Evolutionary conservation across 768 basidiomycete species (phyloP).

Genomic region (Mycena chlorophos): DNA sequence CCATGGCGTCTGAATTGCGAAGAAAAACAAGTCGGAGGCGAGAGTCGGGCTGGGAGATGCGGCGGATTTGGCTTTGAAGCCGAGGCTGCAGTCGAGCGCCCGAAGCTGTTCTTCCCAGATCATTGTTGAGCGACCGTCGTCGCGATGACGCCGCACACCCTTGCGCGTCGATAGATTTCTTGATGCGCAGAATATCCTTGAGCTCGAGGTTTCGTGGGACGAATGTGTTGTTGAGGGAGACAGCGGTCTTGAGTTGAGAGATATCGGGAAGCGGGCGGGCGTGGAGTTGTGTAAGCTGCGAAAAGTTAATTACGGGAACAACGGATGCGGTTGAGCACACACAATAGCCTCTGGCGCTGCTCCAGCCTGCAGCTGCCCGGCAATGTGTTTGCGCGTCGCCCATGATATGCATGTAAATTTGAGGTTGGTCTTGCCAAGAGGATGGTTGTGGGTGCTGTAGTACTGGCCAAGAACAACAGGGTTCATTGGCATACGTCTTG

Average conservation of each 20-base stretch:
- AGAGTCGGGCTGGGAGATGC: background rate
- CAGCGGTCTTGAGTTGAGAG: background rate
- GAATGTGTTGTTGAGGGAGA: background rate
- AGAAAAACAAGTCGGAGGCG: background rate
- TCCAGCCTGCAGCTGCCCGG: background rate
- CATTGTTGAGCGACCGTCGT: background rate
- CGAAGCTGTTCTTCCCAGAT: background rate
- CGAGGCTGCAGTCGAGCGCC: background rate
- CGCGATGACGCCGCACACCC: background rate
- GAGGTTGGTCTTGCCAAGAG: background rate
- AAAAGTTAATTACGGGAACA: background rate
- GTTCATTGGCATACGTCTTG: background rate
- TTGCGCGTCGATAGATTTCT: background rate
- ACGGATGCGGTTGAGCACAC: background rate
- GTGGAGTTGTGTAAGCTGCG: background rate
- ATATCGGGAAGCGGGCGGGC: background rate
- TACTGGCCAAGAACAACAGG: background rate
- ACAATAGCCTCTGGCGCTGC: background rate
- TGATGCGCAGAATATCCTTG: background rate
- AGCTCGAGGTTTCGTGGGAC: background rate
- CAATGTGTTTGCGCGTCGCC: background rate
- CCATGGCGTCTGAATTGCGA: background rate
- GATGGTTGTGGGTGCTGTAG: background rate
- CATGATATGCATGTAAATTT: background rate
- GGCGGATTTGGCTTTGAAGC: background rate